These are phyloP conservation scores for Casuarina cunninghamiana DNA, from an alignment of 306 rosid species.

Conservation along the genomic window DNA sequence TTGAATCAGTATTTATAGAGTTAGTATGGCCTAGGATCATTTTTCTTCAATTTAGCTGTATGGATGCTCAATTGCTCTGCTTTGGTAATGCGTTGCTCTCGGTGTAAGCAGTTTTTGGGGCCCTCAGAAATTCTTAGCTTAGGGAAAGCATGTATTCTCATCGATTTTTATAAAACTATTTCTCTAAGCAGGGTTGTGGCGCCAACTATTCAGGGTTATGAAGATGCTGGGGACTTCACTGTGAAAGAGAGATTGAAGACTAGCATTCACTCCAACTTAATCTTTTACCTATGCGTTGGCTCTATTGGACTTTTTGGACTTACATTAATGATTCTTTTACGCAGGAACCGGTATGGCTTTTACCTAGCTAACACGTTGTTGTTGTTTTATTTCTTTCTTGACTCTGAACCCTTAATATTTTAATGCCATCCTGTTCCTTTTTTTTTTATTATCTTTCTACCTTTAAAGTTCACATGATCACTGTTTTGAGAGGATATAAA, in stretches of 20 bases:
- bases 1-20: neutral
- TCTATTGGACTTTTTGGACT: constrained; percentile 67
- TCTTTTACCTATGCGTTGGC: constrained; percentile 73
- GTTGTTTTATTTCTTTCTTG: constrained; percentile 13
- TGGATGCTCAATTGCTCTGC: neutral
- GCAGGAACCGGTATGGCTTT: constrained; percentile 60
- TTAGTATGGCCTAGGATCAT: neutral
- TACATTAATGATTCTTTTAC: constrained; percentile 57
- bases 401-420: constrained; percentile 2
- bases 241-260: constrained; percentile 77
- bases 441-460: neutral
- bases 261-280: constrained; percentile 74
- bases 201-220: constrained; percentile 98
- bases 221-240: constrained; percentile 97
- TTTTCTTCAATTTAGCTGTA: neutral
- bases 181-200: constrained; percentile 91
- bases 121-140: neutral
- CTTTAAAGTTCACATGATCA: neutral
- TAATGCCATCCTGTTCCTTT: neutral
- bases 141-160: constrained; percentile 34
- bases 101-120: neutral
- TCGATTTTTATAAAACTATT: constrained; percentile 45
- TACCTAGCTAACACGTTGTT: constrained; percentile 16
- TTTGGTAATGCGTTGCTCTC: neutral
- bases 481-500: neutral